These are phyloP conservation scores for Avena atlantica DNA, from an alignment of 176 grass and related monocot species.

Conservation along the genomic window DNA sequence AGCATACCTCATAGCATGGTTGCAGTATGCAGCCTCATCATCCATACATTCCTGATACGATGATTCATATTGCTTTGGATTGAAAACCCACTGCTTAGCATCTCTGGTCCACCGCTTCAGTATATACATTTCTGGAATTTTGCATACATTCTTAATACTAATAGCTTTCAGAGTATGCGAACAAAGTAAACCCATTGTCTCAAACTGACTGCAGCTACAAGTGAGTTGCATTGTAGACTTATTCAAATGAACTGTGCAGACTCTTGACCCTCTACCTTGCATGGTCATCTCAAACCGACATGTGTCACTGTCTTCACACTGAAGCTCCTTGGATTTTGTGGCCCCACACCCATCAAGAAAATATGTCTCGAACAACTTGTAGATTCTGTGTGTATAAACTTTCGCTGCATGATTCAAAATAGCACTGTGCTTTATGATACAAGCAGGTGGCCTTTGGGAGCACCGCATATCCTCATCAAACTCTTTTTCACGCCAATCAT, in stretches of 20 bases:
- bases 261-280: conserved; percentile 70
- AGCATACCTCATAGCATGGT: conserved; percentile 76
- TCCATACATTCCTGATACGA: conserved; percentile 64
- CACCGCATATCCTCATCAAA: conserved; percentile 73
- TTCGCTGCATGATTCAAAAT: conserved; percentile 83
- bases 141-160: conserved; percentile 67
- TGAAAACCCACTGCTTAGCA: conserved; percentile 77
- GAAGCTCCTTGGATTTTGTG: conserved; percentile 71
- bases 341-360: conserved; percentile 83
- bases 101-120: conserved; percentile 83
- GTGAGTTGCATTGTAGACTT: conserved; percentile 51
- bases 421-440: conserved; percentile 79
- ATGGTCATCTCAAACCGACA: conserved; percentile 82
- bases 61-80: conserved; percentile 63
- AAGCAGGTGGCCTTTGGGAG: conserved; percentile 59
- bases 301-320: conserved; percentile 49
- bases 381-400: conserved; percentile 83
- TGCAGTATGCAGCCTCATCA: conserved; percentile 61
- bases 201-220: conserved; percentile 82
- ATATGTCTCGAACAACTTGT: conserved; percentile 81
- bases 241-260: conserved; percentile 64
- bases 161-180: conserved; percentile 80
- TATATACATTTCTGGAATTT: conserved; percentile 79
- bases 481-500: conserved; percentile 78
- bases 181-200: conserved; percentile 85